Base-by-base conservation (phyloP, 2,329 filamentous ascomycete genomes). In the Lecanicillium sp. region DNA sequence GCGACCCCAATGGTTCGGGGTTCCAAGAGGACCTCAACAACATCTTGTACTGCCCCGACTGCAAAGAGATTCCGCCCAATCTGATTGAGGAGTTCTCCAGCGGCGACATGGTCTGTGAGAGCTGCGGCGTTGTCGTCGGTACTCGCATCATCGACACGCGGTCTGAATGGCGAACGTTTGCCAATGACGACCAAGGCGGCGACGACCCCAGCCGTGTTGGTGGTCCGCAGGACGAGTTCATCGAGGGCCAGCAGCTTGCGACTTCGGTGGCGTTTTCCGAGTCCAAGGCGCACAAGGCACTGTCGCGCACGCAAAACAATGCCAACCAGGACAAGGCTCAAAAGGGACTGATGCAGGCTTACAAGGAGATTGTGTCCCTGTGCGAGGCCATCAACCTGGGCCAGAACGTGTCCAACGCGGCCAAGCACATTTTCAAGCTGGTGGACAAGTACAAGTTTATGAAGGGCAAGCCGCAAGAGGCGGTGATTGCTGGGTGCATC, bases 171-270 rank as follows among this genome's bases (percentile, higher is more conserved):
- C 87, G 92, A 58, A 98, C 92, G 1, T 98, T 98, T 66, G 88
- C 89, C 57, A 97, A 97, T 59, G 92, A 98, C 56, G 94, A 98
- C 59, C 87, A 95, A 61, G 87, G 87, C 55, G 89, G 86, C 55
- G 94, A 97, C 52, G 92, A 98, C 50, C 92, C 94, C 4, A 96
- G 88, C 43, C 92, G 92, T 87, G 90, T 98, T 48, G 92, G 92
- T 68, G 92, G 97, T 52, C 86, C 84, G 5, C 82, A 84, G 44
- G 96, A 97, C 56, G 83, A 87, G 39, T 79, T 98, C 31, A 74
- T 95, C 42, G 88, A 94, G 54, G 89, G 88, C 41, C 84, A 87
- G 47, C 88, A 95, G 64, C 79, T 96, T 33, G 80, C 89, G 56
- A 96, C 89, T 5, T 81, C 75, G 47, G 94, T 97, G 49, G 86